Evolutionary conservation across 73 alveolate genomes (phyloP).

Genomic region (Diophrys appendiculata): DNA sequence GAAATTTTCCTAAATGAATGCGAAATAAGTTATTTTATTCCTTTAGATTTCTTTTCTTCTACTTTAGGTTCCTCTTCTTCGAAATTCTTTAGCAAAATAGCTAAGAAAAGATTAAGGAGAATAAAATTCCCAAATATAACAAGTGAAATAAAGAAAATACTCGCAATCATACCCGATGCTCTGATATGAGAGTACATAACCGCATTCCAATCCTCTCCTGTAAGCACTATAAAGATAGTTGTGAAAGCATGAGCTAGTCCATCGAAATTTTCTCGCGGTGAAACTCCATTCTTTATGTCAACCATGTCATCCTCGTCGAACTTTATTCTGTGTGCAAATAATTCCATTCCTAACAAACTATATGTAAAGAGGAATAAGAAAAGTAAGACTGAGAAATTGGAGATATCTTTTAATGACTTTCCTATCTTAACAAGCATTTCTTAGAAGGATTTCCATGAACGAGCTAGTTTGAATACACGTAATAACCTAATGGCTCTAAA

Average conservation of each 20-base stretch:
- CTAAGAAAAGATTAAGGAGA: conserved; percentile 48
- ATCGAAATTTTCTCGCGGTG: conserved; percentile 26
- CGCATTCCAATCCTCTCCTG: conserved; percentile 31
- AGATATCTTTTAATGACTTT: conserved; percentile 34
- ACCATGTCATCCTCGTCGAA: conserved; percentile 26
- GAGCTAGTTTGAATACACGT: conserved; percentile 65
- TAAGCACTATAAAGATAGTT: conserved; percentile 59
- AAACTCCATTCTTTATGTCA: neutral
- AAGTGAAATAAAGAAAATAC: conserved; percentile 23
- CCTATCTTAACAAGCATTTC: conserved; percentile 49
- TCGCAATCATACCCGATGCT: neutral
- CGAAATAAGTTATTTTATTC: too few species aligned
- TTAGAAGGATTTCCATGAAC: conserved; percentile 53
- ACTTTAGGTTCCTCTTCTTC: conserved; percentile 4
- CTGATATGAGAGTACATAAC: conserved; percentile 11
- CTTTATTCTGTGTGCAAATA: conserved; percentile 64
- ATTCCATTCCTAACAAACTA: conserved; percentile 72
- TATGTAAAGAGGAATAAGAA: conserved; percentile 61
- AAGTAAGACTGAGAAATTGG: conserved; percentile 51
- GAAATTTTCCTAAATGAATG: too few species aligned
- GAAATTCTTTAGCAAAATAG: conserved; percentile 42
- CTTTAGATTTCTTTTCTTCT: conserved; percentile 14
- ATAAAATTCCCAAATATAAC: conserved; percentile 35
- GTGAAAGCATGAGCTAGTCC: conserved; percentile 42
- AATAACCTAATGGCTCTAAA: conserved; percentile 72